These are phyloP conservation scores for Eutypella sp. DNA, from an alignment of 2,329 filamentous ascomycete genomes.

Conservation along the genomic window DNA sequence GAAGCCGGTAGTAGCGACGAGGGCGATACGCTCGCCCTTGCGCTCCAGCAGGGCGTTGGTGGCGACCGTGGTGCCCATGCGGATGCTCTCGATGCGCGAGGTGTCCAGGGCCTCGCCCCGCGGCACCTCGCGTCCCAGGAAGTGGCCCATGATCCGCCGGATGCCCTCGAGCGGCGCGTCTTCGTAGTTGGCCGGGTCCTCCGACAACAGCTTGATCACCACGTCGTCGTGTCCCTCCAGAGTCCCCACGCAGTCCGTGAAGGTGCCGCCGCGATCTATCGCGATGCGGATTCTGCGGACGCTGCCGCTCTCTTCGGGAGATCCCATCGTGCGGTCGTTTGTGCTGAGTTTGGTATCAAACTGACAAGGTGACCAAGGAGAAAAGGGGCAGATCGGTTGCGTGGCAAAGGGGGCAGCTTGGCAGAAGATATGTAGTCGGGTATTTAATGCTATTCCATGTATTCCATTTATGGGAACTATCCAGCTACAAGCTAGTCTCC, in stretches of 20 bases:
- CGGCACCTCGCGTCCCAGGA: conserved; percentile 69
- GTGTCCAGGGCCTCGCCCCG: conserved; percentile 78
- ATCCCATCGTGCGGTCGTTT: conserved; percentile 27
- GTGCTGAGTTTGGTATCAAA: background rate
- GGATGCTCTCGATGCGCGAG: conserved; percentile 78
- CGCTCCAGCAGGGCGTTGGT: conserved; percentile 88
- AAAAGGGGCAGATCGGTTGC: background rate
- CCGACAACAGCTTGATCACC: conserved; percentile 82
- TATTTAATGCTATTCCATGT: too few relatives aligned
- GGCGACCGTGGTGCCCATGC: conserved; percentile 93
- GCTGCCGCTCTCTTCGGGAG: conserved; percentile 23
- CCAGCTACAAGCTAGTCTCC: too few relatives aligned
- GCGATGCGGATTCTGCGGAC: conserved; percentile 71
- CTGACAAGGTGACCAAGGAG: background rate
- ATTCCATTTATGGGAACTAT: too few relatives aligned
- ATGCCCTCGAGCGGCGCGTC: conserved; percentile 92
- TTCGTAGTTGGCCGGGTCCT: conserved; percentile 83
- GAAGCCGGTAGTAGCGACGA: conserved; percentile 85
- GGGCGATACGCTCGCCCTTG: conserved; percentile 82
- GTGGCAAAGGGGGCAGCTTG: too few relatives aligned
- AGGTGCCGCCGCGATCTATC: conserved; percentile 79
- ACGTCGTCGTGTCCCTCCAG: conserved; percentile 73
- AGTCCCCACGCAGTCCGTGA: conserved; percentile 88
- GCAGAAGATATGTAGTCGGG: too few relatives aligned
- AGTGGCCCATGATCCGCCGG: conserved; percentile 75